phyloP scores from a whole-genome alignment of 768 basidiomycete species.

The Mycena alexandri region DNA sequence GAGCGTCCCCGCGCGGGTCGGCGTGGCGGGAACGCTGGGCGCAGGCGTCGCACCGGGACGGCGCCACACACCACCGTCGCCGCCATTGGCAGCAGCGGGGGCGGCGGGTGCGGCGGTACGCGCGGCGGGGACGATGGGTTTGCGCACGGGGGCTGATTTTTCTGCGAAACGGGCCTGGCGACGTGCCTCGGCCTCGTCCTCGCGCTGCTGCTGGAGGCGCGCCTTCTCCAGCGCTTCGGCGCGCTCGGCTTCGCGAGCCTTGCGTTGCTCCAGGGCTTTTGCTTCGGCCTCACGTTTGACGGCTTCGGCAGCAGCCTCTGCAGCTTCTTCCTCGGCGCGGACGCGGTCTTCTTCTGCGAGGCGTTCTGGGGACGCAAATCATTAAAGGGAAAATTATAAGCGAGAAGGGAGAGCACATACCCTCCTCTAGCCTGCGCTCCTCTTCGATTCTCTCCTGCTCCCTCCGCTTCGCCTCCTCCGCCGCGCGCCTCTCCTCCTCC shows the following conservation, averaged over 20 bases:
- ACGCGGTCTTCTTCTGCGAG: slow-evolving; percentile 67
- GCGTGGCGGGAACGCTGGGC: slow-evolving; percentile 45
- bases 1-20: slow-evolving; percentile 44
- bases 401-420: slow-evolving; percentile 48
- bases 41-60: slow-evolving; percentile 42
- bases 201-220: slow-evolving; percentile 71
- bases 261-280: slow-evolving; percentile 61
- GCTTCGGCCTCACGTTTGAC: slow-evolving; percentile 76
- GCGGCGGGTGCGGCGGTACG: slow-evolving; percentile 41
- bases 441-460: slow-evolving; percentile 65
- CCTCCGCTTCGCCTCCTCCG: slow-evolving; percentile 59
- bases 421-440: slow-evolving; percentile 61
- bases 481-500: slow-evolving; percentile 65
- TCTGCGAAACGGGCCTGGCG: slow-evolving; percentile 55
- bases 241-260: slow-evolving; percentile 63
- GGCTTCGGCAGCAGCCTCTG: slow-evolving; percentile 61
- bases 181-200: slow-evolving; percentile 76
- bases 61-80: slow-evolving; percentile 48
- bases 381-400: slow-evolving; percentile 3
- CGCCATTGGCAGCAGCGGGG: slow-evolving; percentile 39
- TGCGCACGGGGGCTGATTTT: slow-evolving; percentile 45
- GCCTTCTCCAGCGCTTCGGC: slow-evolving; percentile 67
- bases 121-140: slow-evolving; percentile 44
- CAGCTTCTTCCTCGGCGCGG: slow-evolving; percentile 64
- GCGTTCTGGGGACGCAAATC: slow-evolving; percentile 52